Base-by-base conservation (phyloP, 129 eudicot species). In the Escallonia herrerae region DNA sequence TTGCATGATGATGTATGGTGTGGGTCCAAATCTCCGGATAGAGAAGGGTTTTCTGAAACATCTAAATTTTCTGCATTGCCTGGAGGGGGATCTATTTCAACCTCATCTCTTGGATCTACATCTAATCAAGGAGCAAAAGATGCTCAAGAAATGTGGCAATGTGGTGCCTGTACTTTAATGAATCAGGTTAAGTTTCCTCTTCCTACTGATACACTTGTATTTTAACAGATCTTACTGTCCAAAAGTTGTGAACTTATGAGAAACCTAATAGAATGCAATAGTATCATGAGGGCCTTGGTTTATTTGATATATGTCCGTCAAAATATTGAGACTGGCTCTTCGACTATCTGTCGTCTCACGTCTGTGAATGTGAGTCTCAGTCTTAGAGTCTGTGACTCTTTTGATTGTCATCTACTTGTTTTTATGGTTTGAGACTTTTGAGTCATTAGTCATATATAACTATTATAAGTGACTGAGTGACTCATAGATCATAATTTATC, bases 1-100 rank as follows among this genome's bases (percentile, higher is more conserved):
- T 78, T 91, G 50, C 91, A 75, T 40, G 98, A 91, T 78, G 96
- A 91, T 48, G 65, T 88, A 40, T 91, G 98, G 98, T 91, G 96
- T 63, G 90, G 84, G 44, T 85, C 97, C 33, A 71, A 77, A 55
- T 56, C 78, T 43, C n/a, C 40, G n/a, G 77, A 66, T 52, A 65
- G 46, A 15, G 76, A 76, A 46, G 80, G 81, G n/a, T 60, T 63
- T 69, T 68, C 76, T 60, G 79, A 63, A 69, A 77, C 76, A 51
- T 76, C 74, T 40, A 47, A 62, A 64, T 59, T 56, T 13, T 56
- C 82, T 47, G 50, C 10, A n/a, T n/a, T 50, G 43, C 60, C 39
- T 45, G 72, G 14, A 40, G 48, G 49, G 33, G 58, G 61, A 43
- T 69, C 66, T 44, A 45, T 15, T 54, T 69, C 51, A 57, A 60